phyloP scores from a whole-genome alignment of 371 early-diverging fungal species.

The Syncephalastrum sp. region DNA sequence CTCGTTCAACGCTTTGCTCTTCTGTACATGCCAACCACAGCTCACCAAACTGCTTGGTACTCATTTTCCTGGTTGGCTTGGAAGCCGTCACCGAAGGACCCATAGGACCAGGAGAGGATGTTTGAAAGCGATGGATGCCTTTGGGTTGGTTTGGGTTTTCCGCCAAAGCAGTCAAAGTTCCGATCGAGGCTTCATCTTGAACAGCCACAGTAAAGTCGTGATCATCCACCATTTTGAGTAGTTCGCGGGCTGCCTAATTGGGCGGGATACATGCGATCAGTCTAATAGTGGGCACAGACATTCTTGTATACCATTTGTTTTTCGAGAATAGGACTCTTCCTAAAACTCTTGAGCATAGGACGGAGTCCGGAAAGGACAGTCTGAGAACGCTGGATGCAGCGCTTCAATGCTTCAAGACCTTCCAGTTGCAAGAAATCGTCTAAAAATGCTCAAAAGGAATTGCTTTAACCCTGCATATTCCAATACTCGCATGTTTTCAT shows the following conservation, averaged over 20 bases:
- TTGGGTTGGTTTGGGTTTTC: not conserved
- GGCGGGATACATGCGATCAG: not conserved
- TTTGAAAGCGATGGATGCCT: conserved; percentile 22
- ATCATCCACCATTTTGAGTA: conserved; percentile 23
- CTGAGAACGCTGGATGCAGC: conserved; percentile 28
- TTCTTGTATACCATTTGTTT: conserved; percentile 24
- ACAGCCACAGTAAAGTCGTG: conserved; percentile 14
- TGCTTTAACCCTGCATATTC: not conserved
- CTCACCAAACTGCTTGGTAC: conserved; percentile 26
- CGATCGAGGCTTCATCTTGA: not conserved
- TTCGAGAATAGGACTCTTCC: conserved; percentile 23
- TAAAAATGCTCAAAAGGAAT: not conserved
- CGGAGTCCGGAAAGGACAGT: conserved; percentile 27
- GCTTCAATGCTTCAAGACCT: conserved; percentile 31
- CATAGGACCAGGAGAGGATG: conserved; percentile 1
- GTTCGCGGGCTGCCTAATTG: conserved; percentile 27
- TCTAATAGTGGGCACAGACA: not conserved
- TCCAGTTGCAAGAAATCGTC: conserved; percentile 29
- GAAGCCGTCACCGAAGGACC: conserved; percentile 23
- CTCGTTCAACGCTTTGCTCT: conserved; percentile 15
- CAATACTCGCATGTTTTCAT: not conserved
- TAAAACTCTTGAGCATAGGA: conserved; percentile 16
- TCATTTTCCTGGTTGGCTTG: conserved; percentile 1
- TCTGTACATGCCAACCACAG: conserved; percentile 23
- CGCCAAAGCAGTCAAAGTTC: not conserved